Evolutionary conservation across 2,329 filamentous ascomycete genomes (phyloP).

Genomic region (Aspergillus sp.): DNA sequence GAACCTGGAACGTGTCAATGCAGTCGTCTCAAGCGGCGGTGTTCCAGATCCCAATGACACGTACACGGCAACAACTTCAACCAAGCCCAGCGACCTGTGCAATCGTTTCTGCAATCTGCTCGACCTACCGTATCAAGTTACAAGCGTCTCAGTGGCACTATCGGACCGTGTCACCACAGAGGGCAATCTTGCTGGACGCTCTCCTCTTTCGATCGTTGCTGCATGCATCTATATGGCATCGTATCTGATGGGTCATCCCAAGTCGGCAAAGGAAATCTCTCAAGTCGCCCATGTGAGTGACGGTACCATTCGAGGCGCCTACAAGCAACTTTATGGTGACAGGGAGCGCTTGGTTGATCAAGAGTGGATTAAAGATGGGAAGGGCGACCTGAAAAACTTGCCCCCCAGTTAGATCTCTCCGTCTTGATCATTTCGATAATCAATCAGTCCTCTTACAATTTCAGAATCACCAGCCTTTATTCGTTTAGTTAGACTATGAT

Average conservation of each 20-base stretch:
- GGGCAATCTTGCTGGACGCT: slow-evolving; percentile 85
- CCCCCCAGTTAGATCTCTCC: slow-evolving; percentile 54
- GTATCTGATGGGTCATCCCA: slow-evolving; percentile 78
- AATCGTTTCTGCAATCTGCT: slow-evolving; percentile 88
- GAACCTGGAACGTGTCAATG: slow-evolving; percentile 61
- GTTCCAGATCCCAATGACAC: slow-evolving; percentile 56
- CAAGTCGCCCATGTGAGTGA: slow-evolving; percentile 87
- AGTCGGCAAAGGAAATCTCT: slow-evolving; percentile 85
- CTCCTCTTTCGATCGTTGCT: slow-evolving; percentile 89
- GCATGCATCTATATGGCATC: slow-evolving; percentile 97
- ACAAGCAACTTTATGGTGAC: slow-evolving; percentile 81
- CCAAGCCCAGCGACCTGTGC: slow-evolving; percentile 82
- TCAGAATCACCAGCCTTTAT: neutral
- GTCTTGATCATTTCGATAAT: neutral
- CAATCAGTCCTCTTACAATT: neutral
- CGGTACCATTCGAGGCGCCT: slow-evolving; percentile 93
- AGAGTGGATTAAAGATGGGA: slow-evolving; percentile 74
- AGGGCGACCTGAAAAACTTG: slow-evolving; percentile 72
- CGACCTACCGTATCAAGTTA: slow-evolving; percentile 73
- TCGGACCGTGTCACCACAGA: slow-evolving; percentile 77
- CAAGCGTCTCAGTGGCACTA: slow-evolving; percentile 78
- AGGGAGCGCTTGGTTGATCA: slow-evolving; percentile 74
- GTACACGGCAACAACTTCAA: slow-evolving; percentile 76
- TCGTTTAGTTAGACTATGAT: slow-evolving; percentile 14
- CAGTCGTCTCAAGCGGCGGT: slow-evolving; percentile 56